A percentile compares a stretch with the other conserved stretches of the same genome.
Conservation (phyloP, 306 rosid genomes). For the Carpinus viminea region DNA sequence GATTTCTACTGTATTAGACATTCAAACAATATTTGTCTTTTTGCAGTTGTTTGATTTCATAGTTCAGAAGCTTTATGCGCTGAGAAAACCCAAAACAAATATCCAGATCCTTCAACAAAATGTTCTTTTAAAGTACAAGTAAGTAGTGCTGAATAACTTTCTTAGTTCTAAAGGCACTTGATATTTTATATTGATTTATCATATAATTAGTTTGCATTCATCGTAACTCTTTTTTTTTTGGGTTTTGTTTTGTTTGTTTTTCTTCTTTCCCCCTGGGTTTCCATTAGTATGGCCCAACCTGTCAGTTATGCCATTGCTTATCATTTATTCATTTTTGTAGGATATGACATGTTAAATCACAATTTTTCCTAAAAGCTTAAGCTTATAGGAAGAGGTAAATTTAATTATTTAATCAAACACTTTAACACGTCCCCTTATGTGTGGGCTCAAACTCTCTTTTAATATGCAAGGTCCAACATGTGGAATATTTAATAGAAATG, state of each 20-base stretch:
- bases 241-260: neutral
- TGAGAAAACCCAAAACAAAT: conserved; percentile 97
- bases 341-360: neutral
- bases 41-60: conserved; percentile 85
- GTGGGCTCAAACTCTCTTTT: no score
- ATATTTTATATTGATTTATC: neutral
- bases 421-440: no score
- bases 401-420: no score
- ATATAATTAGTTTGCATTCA: neutral
- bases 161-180: neutral
- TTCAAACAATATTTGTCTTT: conserved; percentile 29
- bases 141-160: conserved; percentile 38
- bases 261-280: neutral
- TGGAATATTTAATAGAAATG: no score
- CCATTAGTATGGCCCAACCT: neutral
- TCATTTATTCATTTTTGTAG: neutral
- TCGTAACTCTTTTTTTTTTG: neutral
- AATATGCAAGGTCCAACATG: no score
- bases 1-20: neutral
- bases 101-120: conserved; percentile 97
- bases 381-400: no score
- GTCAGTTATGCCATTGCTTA: neutral
- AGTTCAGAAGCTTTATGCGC: conserved; percentile 94
- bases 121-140: conserved; percentile 96
- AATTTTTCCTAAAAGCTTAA: no score